Conservation (phyloP, 257 asterid species). For the Fraxinus pennsylvanica region DNA sequence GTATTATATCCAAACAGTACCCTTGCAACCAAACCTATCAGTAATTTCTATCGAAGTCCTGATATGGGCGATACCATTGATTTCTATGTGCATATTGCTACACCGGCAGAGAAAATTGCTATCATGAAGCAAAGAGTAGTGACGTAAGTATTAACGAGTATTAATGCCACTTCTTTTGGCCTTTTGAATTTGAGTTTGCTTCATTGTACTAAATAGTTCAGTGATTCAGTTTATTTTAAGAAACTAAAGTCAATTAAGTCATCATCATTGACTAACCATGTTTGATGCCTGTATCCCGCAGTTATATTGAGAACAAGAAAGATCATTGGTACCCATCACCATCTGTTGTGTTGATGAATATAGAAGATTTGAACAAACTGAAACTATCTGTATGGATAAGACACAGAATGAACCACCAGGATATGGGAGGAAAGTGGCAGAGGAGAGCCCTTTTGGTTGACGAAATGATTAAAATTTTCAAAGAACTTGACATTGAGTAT, state of each 20-base stretch:
- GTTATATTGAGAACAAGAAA: slow-evolving; percentile 64
- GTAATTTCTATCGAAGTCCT: slow-evolving; percentile 79
- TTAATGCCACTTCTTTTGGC: neutral
- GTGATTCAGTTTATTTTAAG: neutral
- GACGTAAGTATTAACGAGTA: slow-evolving; percentile 31
- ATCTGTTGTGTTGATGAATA: slow-evolving; percentile 53
- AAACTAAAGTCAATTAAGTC: no score
- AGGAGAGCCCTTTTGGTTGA: slow-evolving; percentile 69
- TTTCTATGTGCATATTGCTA: slow-evolving; percentile 62
- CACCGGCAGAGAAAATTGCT: slow-evolving; percentile 70
- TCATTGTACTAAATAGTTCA: neutral
- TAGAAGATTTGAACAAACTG: slow-evolving; percentile 46
- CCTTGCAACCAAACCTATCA: slow-evolving; percentile 63
- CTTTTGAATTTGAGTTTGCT: neutral
- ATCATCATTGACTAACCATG: neutral
- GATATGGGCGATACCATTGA: slow-evolving; percentile 81
- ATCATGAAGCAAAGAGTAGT: slow-evolving; percentile 51
- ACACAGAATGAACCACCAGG: slow-evolving; percentile 84
- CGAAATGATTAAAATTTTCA: slow-evolving; percentile 70
- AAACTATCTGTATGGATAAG: slow-evolving; percentile 77
- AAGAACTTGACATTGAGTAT: slow-evolving; percentile 74
- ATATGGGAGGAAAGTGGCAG: slow-evolving; percentile 66
- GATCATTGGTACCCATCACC: slow-evolving; percentile 87
- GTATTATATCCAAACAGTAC: slow-evolving; percentile 63
- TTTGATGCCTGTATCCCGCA: slow-evolving; percentile 28